Conservation (phyloP, 495 filamentous ascomycete genomes). For the Talaromyces adpressus region DNA sequence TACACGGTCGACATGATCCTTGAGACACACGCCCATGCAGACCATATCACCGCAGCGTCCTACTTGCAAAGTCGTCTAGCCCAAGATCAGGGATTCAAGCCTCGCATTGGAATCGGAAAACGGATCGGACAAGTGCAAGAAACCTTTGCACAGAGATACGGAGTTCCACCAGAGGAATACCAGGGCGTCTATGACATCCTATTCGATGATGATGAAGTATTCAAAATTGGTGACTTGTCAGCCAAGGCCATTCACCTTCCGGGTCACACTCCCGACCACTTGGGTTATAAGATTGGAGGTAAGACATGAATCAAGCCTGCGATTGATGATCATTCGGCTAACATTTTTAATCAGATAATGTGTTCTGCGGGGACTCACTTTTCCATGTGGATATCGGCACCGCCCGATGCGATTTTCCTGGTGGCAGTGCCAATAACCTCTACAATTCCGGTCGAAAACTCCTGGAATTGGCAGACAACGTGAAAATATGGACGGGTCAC, state of each 20-base stretch:
- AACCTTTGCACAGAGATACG: slow-evolving; percentile 41
- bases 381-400: slow-evolving; percentile 54
- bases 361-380: slow-evolving; percentile 57
- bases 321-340: background rate
- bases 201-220: slow-evolving; percentile 46
- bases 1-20: slow-evolving; percentile 44
- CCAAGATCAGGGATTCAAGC: slow-evolving; percentile 14
- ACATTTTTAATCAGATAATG: slow-evolving; percentile 26
- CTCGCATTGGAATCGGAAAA: slow-evolving; percentile 46
- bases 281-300: slow-evolving; percentile 52
- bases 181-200: slow-evolving; percentile 41
- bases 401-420: slow-evolving; percentile 55
- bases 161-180: slow-evolving; percentile 31
- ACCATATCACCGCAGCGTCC: slow-evolving; percentile 50
- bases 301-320: background rate
- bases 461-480: slow-evolving; percentile 34
- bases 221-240: slow-evolving; percentile 40
- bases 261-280: slow-evolving; percentile 55
- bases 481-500: slow-evolving; percentile 45
- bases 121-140: slow-evolving; percentile 46
- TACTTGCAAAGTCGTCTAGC: slow-evolving; percentile 45
- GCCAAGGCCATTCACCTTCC: slow-evolving; percentile 47
- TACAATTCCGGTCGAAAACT: slow-evolving; percentile 39
- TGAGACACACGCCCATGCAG: slow-evolving; percentile 57
- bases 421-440: slow-evolving; percentile 39